Evolutionary conservation across 2,329 filamentous ascomycete species (phyloP).

Genomic region (Aspergillus oerlinghausenensis): DNA sequence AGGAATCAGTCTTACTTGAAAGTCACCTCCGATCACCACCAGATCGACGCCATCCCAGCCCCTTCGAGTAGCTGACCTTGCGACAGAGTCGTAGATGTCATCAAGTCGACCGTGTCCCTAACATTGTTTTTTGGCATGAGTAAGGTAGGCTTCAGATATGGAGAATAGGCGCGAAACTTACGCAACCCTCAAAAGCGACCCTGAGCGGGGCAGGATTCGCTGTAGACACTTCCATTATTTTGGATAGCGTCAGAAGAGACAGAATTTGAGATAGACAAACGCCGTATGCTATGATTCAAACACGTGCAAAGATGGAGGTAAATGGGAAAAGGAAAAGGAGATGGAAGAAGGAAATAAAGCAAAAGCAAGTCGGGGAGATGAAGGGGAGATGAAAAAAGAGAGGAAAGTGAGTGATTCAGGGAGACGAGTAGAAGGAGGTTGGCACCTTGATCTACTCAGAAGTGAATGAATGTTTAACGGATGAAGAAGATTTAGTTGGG

Average conservation of each 20-base stretch:
- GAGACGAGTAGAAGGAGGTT: constrained; percentile 2
- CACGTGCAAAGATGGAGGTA: not conserved
- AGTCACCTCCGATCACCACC: constrained; percentile 93
- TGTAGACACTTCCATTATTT: constrained; percentile 7
- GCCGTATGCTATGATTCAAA: not conserved
- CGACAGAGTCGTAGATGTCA: constrained; percentile 80
- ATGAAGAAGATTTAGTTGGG: not conserved
- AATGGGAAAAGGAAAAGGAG: not conserved
- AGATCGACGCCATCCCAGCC: constrained; percentile 80
- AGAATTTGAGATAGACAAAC: not conserved
- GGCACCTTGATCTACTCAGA: not conserved
- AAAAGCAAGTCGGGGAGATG: not conserved
- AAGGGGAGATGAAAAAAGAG: constrained; percentile 5
- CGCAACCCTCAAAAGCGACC: constrained; percentile 82
- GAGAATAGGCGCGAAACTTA: constrained; percentile 42
- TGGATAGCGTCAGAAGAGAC: not conserved
- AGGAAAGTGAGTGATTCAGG: constrained; percentile 4
- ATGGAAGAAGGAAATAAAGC: not conserved
- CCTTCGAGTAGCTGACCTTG: constrained; percentile 62
- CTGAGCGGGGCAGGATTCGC: constrained; percentile 45
- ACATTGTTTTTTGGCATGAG: constrained; percentile 7
- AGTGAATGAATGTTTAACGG: not conserved
- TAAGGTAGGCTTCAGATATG: not conserved
- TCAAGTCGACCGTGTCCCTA: constrained; percentile 89
- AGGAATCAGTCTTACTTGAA: constrained; percentile 58